These are phyloP conservation scores for Clitocybe nebularis DNA, from an alignment of 1,284 basidiomycete species.

Conservation along the genomic window DNA sequence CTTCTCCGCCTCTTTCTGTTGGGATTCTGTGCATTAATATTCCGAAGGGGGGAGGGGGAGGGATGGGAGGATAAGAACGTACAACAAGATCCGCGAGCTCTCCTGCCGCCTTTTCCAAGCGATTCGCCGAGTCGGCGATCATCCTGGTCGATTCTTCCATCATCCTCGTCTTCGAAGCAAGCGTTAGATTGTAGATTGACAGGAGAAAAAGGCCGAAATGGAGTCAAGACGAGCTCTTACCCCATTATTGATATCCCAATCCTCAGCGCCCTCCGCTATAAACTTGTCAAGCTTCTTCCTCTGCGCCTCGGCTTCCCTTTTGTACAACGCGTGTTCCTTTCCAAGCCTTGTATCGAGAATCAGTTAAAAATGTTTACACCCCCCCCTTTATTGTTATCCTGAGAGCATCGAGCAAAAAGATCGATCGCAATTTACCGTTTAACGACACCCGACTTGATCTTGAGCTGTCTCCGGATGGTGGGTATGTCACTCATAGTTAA, in stretches of 20 bases:
- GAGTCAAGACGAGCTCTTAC: too few species aligned
- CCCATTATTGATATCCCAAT: slow-evolving; percentile 78
- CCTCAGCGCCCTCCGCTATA: slow-evolving; percentile 61
- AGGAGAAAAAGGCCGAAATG: too few species aligned
- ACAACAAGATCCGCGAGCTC: slow-evolving; percentile 72
- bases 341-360: slow-evolving; percentile 44
- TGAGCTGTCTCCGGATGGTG: slow-evolving; percentile 62
- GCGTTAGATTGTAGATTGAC: too few species aligned
- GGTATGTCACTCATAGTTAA: slow-evolving; percentile 43
- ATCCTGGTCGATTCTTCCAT: slow-evolving; percentile 79
- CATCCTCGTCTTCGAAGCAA: slow-evolving; percentile 54
- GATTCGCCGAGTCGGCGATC: slow-evolving; percentile 63
- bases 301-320: slow-evolving; percentile 62
- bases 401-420: too few species aligned
- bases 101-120: slow-evolving; percentile 57
- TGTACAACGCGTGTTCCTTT: slow-evolving; percentile 73
- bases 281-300: slow-evolving; percentile 62
- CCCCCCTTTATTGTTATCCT: too few species aligned
- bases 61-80: slow-evolving; percentile 36
- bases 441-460: slow-evolving; percentile 74
- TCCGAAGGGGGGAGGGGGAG: slow-evolving; percentile 7
- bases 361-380: too few species aligned
- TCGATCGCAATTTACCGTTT: slow-evolving; percentile 74
- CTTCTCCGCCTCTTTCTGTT: slow-evolving; percentile 48
- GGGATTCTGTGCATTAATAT: slow-evolving; percentile 1